phyloP scores from a whole-genome alignment of 2,329 filamentous ascomycete genomes.

The Fusarium newnesense region DNA sequence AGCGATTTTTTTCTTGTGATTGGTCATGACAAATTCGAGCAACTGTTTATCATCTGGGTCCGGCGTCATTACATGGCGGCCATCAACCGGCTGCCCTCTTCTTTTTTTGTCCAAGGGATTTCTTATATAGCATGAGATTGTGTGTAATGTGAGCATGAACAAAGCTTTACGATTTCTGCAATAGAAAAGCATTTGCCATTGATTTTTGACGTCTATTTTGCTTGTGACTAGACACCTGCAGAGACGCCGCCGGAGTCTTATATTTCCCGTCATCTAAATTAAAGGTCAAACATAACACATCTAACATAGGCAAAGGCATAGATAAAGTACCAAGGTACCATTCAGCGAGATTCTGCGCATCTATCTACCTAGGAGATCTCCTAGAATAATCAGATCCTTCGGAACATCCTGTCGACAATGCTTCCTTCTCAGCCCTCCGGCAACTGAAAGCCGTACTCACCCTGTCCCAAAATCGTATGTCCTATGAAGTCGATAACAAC shows the following conservation, averaged over 20 bases:
- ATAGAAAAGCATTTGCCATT: constrained; percentile 43
- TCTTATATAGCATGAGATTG: constrained; percentile 40
- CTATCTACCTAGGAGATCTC: constrained; percentile 19
- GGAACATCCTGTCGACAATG: neutral
- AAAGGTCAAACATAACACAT: neutral
- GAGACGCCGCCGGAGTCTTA: neutral
- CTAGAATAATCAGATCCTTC: constrained; percentile 4
- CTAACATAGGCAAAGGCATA: neutral
- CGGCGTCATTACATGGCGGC: constrained; percentile 45
- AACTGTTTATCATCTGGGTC: constrained; percentile 42
- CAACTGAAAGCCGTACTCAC: neutral
- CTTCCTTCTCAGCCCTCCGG: neutral
- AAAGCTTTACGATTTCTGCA: constrained; percentile 41
- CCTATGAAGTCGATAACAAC: neutral
- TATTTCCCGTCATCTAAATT: neutral
- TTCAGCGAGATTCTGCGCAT: constrained; percentile 6
- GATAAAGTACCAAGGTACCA: neutral
- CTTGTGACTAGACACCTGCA: neutral
- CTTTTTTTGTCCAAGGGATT: constrained; percentile 31
- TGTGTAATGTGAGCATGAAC: constrained; percentile 42
- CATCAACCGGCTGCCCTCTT: constrained; percentile 41
- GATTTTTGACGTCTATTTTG: neutral
- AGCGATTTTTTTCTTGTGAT: constrained; percentile 37
- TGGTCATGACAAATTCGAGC: constrained; percentile 37
- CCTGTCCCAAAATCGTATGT: neutral